These are phyloP conservation scores for Aspergillus fumigatus DNA, from an alignment of 2,329 filamentous ascomycete species.

Conservation along the genomic window DNA sequence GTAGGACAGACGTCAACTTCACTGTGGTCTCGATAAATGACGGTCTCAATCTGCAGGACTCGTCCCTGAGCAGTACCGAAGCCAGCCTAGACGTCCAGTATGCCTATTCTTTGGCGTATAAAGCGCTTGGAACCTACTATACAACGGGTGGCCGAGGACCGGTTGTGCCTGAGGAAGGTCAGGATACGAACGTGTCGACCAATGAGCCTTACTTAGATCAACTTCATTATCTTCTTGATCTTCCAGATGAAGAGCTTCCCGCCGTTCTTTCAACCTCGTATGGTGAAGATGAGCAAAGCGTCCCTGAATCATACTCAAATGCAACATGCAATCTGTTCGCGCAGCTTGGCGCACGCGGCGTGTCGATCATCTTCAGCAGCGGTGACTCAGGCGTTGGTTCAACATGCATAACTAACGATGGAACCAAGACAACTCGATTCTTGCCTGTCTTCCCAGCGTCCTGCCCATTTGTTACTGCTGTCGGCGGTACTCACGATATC, in stretches of 20 bases:
- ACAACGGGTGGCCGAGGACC: constrained; percentile 55
- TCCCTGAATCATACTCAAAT: constrained; percentile 57
- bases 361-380: constrained; percentile 61
- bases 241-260: constrained; percentile 54
- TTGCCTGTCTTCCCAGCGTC: constrained; percentile 52
- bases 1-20: constrained; percentile 51
- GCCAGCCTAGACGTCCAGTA: constrained; percentile 63
- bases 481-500: constrained; percentile 54
- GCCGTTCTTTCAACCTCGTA: constrained; percentile 66
- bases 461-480: constrained; percentile 60
- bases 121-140: constrained; percentile 54
- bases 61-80: constrained; percentile 46
- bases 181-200: constrained; percentile 39
- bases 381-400: constrained; percentile 60
- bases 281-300: constrained; percentile 61
- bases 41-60: constrained; percentile 48
- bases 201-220: constrained; percentile 67
- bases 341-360: constrained; percentile 61
- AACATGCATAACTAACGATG: constrained; percentile 53
- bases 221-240: constrained; percentile 55
- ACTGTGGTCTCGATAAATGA: constrained; percentile 54
- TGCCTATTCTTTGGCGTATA: constrained; percentile 52
- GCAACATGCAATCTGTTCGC: constrained; percentile 60
- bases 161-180: constrained; percentile 46
- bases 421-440: constrained; percentile 49